Evolutionary conservation across 768 basidiomycete species (phyloP).

Genomic region (Tubosaeta sp.): DNA sequence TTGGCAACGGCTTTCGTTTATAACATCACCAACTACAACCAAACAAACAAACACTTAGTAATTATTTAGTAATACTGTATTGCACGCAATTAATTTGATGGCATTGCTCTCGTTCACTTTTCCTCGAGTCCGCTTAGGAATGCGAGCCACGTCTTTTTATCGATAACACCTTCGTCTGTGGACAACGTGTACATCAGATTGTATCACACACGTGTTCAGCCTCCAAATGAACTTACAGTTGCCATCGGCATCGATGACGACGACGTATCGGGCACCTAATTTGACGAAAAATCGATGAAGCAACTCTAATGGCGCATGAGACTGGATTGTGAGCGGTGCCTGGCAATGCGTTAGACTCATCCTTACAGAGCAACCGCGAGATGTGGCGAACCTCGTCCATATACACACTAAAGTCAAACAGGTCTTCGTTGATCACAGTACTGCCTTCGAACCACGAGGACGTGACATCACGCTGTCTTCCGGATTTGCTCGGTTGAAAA

Average conservation of each 20-base stretch:
- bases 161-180: constrained; percentile 83
- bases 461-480: constrained; percentile 38
- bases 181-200: neutral
- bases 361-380: neutral
- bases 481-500: constrained; percentile 51
- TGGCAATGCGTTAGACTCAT: constrained; percentile 26
- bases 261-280: constrained; percentile 85
- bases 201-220: neutral
- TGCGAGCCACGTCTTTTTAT: constrained; percentile 92
- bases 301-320: constrained; percentile 84
- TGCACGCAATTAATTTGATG: neutral
- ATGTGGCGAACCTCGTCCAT: constrained; percentile 71
- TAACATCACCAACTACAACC: constrained; percentile 22
- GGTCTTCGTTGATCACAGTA: constrained; percentile 36
- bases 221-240: constrained; percentile 50
- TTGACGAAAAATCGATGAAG: constrained; percentile 94
- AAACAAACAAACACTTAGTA: neutral
- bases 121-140: constrained; percentile 77
- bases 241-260: constrained; percentile 80
- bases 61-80: neutral
- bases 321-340: constrained; percentile 85
- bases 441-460: constrained; percentile 51
- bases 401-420: constrained; percentile 80
- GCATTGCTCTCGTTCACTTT: constrained; percentile 29
- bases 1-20: constrained; percentile 23